Percentiles rank a stretch among this genome's conserved stretches.
phyloP scores from a whole-genome alignment of 768 basidiomycete genomes.

The Leccinum ochraceum region DNA sequence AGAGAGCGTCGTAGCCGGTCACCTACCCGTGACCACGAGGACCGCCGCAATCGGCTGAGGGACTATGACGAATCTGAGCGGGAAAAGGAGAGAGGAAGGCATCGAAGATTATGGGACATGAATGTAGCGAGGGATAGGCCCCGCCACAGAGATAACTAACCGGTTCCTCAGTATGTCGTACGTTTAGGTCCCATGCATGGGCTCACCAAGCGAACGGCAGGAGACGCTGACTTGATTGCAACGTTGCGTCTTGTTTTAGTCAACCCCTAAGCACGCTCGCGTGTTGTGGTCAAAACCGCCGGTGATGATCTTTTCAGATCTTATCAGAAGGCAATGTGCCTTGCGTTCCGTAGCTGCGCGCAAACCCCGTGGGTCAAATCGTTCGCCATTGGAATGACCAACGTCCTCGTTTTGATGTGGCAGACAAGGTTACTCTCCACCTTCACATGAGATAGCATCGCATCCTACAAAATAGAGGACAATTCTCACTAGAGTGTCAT shows the following conservation, averaged over 20 bases:
- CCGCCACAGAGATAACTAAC: constrained; percentile 25
- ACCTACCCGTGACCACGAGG: constrained; percentile 24
- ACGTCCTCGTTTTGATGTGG: constrained; percentile 26
- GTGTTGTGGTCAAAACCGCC: constrained; percentile 12
- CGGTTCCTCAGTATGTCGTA: constrained; percentile 8
- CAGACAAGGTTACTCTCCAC: constrained; percentile 3
- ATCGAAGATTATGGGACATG: constrained; percentile 54
- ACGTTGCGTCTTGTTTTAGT: constrained; percentile 4
- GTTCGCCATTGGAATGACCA: constrained; percentile 13
- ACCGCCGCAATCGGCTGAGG: constrained; percentile 18
- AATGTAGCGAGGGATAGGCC: constrained; percentile 43
- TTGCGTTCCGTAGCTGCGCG: constrained; percentile 14
- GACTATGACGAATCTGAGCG: constrained; percentile 32
- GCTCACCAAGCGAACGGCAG: constrained; percentile 11
- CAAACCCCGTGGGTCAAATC: constrained; percentile 14
- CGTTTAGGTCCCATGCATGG: constrained; percentile 3
- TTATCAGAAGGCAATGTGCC: constrained; percentile 20
- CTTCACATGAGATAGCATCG: constrained; percentile 6
- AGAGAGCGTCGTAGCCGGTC: constrained; percentile 35
- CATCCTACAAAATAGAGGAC: background rate
- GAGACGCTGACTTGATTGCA: constrained; percentile 1
- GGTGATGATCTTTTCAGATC: constrained; percentile 19
- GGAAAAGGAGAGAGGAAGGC: constrained; percentile 39
- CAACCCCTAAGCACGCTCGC: constrained; percentile 9
- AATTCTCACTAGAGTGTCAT: constrained; percentile 1